Conservation (phyloP, 2,329 filamentous ascomycete species). For the Epicoccum nigrum region DNA sequence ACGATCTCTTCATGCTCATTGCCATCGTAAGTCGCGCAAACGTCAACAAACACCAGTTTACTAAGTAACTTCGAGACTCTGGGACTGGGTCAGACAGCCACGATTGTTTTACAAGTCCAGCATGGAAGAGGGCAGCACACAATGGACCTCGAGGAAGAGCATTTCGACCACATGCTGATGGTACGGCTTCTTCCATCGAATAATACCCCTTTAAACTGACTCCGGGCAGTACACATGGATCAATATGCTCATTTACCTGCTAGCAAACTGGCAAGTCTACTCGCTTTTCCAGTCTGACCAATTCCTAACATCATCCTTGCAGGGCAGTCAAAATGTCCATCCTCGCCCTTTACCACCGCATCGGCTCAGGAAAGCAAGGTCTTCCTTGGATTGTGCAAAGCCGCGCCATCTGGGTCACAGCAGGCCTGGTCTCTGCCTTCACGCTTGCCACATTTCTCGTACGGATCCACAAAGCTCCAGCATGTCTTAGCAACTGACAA, state of each 20-base stretch:
- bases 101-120: constrained; percentile 34
- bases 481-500: background rate
- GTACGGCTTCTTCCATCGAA: constrained; percentile 9
- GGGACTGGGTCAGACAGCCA: constrained; percentile 33
- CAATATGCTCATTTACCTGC: constrained; percentile 35
- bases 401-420: constrained; percentile 28
- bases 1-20: constrained; percentile 36
- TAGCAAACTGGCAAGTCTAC: constrained; percentile 33
- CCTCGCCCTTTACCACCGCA: constrained; percentile 36
- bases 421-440: constrained; percentile 28
- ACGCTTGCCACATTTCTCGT: constrained; percentile 32
- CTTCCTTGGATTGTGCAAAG: constrained; percentile 33
- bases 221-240: constrained; percentile 33
- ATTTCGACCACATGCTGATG: constrained; percentile 33
- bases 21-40: constrained; percentile 23
- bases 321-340: constrained; percentile 43
- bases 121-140: constrained; percentile 33
- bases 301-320: background rate
- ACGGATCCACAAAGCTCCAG: background rate
- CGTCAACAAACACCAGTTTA: no score
- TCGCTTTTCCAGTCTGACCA: no score
- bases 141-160: constrained; percentile 20
- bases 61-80: constrained; percentile 16
- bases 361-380: constrained; percentile 31
- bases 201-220: constrained; percentile 5